Percentiles rank a stretch among this genome's conserved stretches.
phyloP scores from a whole-genome alignment of 1,284 basidiomycete genomes.

The Testicularia cyperi region DNA sequence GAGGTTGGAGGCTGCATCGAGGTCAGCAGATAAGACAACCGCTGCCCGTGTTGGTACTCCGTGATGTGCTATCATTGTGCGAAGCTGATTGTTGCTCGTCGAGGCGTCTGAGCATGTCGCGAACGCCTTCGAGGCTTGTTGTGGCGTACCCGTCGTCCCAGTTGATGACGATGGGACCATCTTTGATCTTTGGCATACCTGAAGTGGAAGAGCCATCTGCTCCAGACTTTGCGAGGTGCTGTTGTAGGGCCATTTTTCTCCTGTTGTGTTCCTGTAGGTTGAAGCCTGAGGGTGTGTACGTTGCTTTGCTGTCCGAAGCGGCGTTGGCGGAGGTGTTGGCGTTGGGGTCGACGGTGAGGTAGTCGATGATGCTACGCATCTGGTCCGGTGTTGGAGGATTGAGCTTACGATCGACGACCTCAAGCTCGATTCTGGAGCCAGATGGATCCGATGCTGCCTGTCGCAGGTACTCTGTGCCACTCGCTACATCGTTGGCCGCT shows the following conservation, averaged over 20 bases:
- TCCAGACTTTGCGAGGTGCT: not conserved
- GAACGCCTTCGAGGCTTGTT: slow-evolving; percentile 18
- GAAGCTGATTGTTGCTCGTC: not conserved
- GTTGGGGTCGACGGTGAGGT: slow-evolving; percentile 11
- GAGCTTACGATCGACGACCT: slow-evolving; percentile 16
- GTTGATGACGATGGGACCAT: slow-evolving; percentile 31
- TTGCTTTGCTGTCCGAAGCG: not conserved
- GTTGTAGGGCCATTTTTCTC: slow-evolving; percentile 4
- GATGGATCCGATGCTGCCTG: slow-evolving; percentile 12
- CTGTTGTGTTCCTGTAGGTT: too few relatives aligned
- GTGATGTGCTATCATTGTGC: too few relatives aligned
- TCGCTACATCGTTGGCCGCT: slow-evolving; percentile 1
- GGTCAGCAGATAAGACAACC: slow-evolving; percentile 12
- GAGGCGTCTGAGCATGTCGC: slow-evolving; percentile 11
- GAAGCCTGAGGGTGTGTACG: too few relatives aligned
- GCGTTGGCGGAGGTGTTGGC: not conserved
- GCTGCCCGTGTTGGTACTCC: too few relatives aligned
- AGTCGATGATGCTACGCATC: slow-evolving; percentile 25
- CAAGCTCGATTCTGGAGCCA: slow-evolving; percentile 9
- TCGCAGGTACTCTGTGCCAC: slow-evolving; percentile 13
- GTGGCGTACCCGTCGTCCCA: slow-evolving; percentile 31
- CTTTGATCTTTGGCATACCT: slow-evolving; percentile 27
- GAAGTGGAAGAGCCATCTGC: not conserved
- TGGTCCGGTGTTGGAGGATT: slow-evolving; percentile 32
- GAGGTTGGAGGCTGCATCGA: not conserved